phyloP scores from a whole-genome alignment of 805 yeast species.

The Yamadazyma endophytica region DNA sequence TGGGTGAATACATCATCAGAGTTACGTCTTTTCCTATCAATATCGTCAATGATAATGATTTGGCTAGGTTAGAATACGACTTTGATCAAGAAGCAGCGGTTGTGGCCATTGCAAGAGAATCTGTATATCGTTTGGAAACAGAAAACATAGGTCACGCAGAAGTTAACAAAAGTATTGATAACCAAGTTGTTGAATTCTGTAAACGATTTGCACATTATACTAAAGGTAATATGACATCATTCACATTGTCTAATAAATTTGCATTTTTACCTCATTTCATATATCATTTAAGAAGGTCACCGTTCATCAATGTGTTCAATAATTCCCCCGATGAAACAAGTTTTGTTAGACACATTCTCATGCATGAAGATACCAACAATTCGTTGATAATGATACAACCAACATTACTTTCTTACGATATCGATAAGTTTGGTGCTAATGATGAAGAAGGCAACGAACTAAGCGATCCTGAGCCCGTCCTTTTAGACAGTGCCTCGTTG shows the following conservation, averaged over 20 bases:
- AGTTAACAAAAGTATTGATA: conserved; percentile 88
- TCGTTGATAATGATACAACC: conserved; percentile 98
- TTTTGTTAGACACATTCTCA: conserved; percentile 87
- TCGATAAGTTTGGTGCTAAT: conserved; percentile 36
- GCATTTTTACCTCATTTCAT: conserved; percentile 92
- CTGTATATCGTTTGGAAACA: conserved; percentile 68
- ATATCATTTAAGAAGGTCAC: conserved; percentile 93
- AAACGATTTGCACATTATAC: conserved; percentile 91
- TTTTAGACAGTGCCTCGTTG: conserved; percentile 89
- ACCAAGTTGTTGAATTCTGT: conserved; percentile 83
- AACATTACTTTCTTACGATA: conserved; percentile 66
- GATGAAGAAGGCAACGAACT: conserved; percentile 26
- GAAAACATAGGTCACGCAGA: conserved; percentile 79
- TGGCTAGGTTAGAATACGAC: conserved; percentile 48
- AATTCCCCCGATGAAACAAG: conserved; percentile 99
- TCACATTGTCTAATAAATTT: conserved; percentile 79
- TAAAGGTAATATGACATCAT: conserved; percentile 77
- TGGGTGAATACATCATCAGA: conserved; percentile 82
- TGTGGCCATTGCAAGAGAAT: conserved; percentile 83
- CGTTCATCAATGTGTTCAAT: conserved; percentile 92
- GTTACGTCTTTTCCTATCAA: conserved; percentile 71
- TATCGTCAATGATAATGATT: conserved; percentile 50
- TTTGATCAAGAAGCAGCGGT: conserved; percentile 99
- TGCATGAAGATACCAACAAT: conserved; percentile 88
- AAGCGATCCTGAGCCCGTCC: conserved; percentile 82